These are phyloP conservation scores for Exophiala xenobiotica DNA, from an alignment of 2,329 filamentous ascomycete genomes.

Conservation along the genomic window DNA sequence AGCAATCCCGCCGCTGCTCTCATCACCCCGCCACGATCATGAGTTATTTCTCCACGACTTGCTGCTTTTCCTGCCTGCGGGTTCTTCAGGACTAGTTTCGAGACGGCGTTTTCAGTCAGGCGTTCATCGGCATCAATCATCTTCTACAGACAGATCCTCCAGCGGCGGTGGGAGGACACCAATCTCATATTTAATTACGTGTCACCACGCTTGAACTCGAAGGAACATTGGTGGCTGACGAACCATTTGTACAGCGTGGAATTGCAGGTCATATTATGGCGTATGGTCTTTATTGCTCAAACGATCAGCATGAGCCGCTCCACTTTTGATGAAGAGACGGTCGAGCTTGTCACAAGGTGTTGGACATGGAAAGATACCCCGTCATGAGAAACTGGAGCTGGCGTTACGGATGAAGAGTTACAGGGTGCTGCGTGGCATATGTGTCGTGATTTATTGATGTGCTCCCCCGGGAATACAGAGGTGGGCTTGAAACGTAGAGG, in stretches of 20 bases:
- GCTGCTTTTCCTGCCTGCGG: no score
- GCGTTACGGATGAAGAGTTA: slow-evolving; percentile 8
- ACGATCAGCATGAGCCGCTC: slow-evolving; percentile 10
- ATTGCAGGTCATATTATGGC: slow-evolving; percentile 16
- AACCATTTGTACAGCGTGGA: slow-evolving; percentile 3
- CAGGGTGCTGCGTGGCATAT: background rate
- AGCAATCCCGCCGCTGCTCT: slow-evolving; percentile 15
- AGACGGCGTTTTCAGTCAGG: background rate
- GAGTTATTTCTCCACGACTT: slow-evolving; percentile 1
- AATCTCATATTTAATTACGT: no score
- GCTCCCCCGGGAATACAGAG: background rate
- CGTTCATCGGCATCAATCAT: background rate
- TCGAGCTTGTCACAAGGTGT: slow-evolving; percentile 13
- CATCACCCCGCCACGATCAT: slow-evolving; percentile 22
- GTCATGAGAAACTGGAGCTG: slow-evolving; percentile 17
- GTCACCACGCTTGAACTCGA: background rate
- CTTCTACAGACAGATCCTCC: background rate
- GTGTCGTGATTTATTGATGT: slow-evolving; percentile 2
- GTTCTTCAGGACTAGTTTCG: background rate
- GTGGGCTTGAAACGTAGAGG: no score
- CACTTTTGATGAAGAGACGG: slow-evolving; percentile 17
- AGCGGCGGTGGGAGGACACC: background rate
- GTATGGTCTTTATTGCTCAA: slow-evolving; percentile 4
- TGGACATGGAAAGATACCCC: slow-evolving; percentile 24
- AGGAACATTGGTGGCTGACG: background rate